These are phyloP conservation scores for Spathaspora hagerdaliae DNA, from an alignment of 805 yeast genomes.

Conservation along the genomic window DNA sequence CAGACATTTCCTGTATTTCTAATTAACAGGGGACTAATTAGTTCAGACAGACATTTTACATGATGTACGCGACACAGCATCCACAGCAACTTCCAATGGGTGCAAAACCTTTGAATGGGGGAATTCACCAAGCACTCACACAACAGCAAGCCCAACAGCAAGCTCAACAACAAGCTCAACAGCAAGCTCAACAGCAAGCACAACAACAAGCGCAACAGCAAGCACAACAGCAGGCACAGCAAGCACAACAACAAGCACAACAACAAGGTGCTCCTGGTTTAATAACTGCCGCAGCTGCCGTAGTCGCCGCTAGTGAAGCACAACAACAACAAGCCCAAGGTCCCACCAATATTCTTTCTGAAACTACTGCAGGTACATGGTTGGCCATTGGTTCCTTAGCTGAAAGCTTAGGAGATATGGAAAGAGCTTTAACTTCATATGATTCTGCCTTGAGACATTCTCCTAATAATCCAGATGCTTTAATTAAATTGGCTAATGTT, in stretches of 20 bases:
- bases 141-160: background rate
- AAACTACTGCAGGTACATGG: constrained; percentile 82
- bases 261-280: background rate
- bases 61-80: background rate
- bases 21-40: too few relatives aligned
- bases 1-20: too few relatives aligned
- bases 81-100: background rate
- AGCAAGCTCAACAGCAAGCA: background rate
- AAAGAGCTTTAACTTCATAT: constrained; percentile 83
- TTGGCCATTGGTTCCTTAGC: constrained; percentile 85
- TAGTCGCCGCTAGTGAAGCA: constrained; percentile 2
- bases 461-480: constrained; percentile 80
- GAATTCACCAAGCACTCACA: background rate
- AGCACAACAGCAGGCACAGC: background rate
- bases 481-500: constrained; percentile 81
- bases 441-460: constrained; percentile 83
- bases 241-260: background rate
- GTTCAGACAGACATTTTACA: background rate
- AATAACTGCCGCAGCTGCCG: background rate
- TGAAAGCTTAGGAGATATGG: constrained; percentile 82
- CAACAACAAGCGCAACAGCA: too few relatives aligned
- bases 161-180: constrained; percentile 1
- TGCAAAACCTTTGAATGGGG: background rate
- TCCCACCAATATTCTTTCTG: constrained; percentile 19
- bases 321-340: constrained; percentile 4